phyloP scores from a whole-genome alignment of 2,329 filamentous ascomycete genomes.

The Fusarium sp. region DNA sequence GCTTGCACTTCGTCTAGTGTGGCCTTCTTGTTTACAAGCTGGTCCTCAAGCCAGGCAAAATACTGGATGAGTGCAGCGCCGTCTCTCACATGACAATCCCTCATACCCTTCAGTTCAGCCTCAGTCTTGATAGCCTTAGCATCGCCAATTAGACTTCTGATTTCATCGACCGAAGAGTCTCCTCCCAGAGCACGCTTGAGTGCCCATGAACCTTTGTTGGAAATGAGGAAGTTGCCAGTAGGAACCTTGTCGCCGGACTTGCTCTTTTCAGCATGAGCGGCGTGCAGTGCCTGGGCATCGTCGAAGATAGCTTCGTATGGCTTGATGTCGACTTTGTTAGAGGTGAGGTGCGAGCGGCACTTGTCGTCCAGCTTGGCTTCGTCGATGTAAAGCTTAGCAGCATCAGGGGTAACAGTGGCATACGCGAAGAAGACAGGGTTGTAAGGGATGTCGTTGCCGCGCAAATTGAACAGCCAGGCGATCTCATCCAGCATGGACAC shows the following conservation, averaged over 20 bases:
- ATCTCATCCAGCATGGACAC: conserved; percentile 96
- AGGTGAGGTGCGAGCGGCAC: conserved; percentile 73
- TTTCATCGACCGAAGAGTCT: conserved; percentile 84
- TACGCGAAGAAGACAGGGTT: conserved; percentile 99
- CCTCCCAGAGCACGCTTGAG: conserved; percentile 87
- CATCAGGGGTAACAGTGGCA: conserved; percentile 81
- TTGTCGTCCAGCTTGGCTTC: conserved; percentile 77
- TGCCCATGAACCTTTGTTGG: conserved; percentile 92
- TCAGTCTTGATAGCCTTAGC: conserved; percentile 96
- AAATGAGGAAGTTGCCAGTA: conserved; percentile 79
- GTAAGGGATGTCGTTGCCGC: conserved; percentile 94
- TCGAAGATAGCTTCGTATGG: conserved; percentile 85
- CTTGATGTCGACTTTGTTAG: conserved; percentile 76
- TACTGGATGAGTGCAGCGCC: conserved; percentile 91
- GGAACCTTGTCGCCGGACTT: conserved; percentile 44
- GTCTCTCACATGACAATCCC: conserved; percentile 91
- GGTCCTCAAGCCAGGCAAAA: conserved; percentile 96
- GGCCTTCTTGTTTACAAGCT: conserved; percentile 77
- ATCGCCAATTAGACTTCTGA: conserved; percentile 86
- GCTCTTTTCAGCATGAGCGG: conserved; percentile 51
- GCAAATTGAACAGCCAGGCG: conserved; percentile 97
- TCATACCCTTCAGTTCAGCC: conserved; percentile 90
- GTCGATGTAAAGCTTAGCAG: conserved; percentile 86
- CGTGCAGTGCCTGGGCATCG: conserved; percentile 72
- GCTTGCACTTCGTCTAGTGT: conserved; percentile 87